Evolutionary conservation across 2,329 filamentous ascomycete species (phyloP).

Genomic region (Fusarium tupiense): DNA sequence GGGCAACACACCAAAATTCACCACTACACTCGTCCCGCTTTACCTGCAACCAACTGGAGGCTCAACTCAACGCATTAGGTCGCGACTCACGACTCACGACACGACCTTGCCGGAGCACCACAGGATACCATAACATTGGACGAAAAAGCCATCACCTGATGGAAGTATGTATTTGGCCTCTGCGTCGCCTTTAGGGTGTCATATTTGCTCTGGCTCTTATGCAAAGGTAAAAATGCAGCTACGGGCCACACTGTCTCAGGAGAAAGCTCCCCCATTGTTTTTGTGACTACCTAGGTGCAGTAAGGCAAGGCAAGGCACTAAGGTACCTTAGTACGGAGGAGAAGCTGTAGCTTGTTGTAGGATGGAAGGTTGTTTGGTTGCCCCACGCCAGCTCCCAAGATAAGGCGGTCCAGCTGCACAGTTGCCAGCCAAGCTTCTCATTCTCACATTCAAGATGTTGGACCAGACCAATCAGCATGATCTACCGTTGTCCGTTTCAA

Average conservation of each 20-base stretch:
- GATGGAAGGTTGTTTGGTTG: background rate
- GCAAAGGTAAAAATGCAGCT: background rate
- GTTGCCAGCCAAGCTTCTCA: background rate
- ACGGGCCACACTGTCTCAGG: slow-evolving; percentile 15
- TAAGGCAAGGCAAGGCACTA: background rate
- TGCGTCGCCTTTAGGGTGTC: background rate
- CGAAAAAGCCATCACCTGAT: slow-evolving; percentile 8
- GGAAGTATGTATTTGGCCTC: background rate
- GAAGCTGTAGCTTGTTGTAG: background rate
- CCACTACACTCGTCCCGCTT: slow-evolving; percentile 20
- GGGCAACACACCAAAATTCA: slow-evolving; percentile 24
- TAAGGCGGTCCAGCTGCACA: background rate
- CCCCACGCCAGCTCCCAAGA: slow-evolving; percentile 13
- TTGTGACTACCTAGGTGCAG: background rate
- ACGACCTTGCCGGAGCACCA: slow-evolving; percentile 18
- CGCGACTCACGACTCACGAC: slow-evolving; percentile 15
- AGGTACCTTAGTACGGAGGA: background rate
- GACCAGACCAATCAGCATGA: slow-evolving; percentile 2
- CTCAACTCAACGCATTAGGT: slow-evolving; percentile 17
- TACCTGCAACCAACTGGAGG: slow-evolving; percentile 16
- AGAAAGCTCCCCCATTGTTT: background rate
- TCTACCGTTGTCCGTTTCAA: background rate
- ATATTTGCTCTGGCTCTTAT: background rate
- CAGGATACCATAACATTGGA: background rate
- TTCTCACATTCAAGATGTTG: background rate